phyloP scores from a whole-genome alignment of 2,329 filamentous ascomycete species.

The Colletotrichum sp. region DNA sequence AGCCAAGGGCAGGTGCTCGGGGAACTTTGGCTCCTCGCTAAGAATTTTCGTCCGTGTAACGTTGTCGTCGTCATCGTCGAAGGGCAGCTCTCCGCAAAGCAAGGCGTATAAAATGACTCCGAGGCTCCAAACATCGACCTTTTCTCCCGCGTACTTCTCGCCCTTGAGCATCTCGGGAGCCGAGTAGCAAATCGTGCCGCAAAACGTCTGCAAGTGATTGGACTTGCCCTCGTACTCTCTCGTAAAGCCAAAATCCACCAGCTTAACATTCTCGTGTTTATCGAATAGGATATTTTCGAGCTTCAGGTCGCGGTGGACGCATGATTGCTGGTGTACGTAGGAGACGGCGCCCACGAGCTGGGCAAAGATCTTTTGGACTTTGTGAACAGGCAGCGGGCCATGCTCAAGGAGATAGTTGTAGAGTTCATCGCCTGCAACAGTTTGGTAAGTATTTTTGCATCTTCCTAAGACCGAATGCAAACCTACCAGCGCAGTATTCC shows the following conservation, averaged over 20 bases:
- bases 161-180: slow-evolving; percentile 98
- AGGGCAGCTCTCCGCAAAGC: slow-evolving; percentile 85
- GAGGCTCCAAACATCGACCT: slow-evolving; percentile 95
- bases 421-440: slow-evolving; percentile 79
- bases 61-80: slow-evolving; percentile 94
- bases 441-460: not conserved
- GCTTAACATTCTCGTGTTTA: slow-evolving; percentile 95
- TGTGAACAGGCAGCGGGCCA: slow-evolving; percentile 81
- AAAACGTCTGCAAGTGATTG: slow-evolving; percentile 96
- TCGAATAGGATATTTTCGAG: slow-evolving; percentile 96
- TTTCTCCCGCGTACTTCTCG: slow-evolving; percentile 97
- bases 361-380: slow-evolving; percentile 94
- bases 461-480: slow-evolving; percentile 27
- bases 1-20: slow-evolving; percentile 78
- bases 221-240: slow-evolving; percentile 95
- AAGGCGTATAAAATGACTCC: slow-evolving; percentile 86
- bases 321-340: slow-evolving; percentile 94
- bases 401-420: slow-evolving; percentile 94
- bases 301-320: slow-evolving; percentile 96
- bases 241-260: slow-evolving; percentile 98
- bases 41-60: slow-evolving; percentile 86
- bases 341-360: slow-evolving; percentile 94
- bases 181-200: slow-evolving; percentile 96
- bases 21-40: slow-evolving; percentile 83
- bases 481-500: slow-evolving; percentile 89